These are phyloP conservation scores for Trichoderma hamatum DNA, from an alignment of 2,329 filamentous ascomycete genomes.

Conservation along the genomic window DNA sequence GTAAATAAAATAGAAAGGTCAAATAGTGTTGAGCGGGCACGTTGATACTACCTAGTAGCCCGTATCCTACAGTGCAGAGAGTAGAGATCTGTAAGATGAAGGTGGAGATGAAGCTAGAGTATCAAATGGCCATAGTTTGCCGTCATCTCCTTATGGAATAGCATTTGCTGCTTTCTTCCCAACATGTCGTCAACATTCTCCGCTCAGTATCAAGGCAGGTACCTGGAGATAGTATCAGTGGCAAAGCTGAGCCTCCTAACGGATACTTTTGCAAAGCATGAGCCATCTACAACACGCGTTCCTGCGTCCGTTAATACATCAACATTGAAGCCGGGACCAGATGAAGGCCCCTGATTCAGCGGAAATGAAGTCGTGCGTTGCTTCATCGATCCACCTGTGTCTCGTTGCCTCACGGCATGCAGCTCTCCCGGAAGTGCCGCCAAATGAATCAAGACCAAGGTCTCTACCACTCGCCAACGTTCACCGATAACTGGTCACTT, in stretches of 20 bases:
- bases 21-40: neutral
- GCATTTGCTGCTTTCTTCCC: neutral
- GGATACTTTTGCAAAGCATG: neutral
- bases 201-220: neutral
- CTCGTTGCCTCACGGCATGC: neutral
- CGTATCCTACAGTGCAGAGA: neutral
- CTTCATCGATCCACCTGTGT: neutral
- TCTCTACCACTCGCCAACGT: neutral
- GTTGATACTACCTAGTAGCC: neutral
- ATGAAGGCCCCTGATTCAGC: conserved; percentile 6
- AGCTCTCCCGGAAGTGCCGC: conserved; percentile 12
- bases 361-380: neutral
- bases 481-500: neutral
- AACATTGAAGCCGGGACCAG: conserved; percentile 7
- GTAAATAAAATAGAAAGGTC: neutral
- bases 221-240: neutral
- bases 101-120: neutral
- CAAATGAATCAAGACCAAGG: neutral
- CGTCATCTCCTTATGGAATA: neutral
- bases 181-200: neutral
- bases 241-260: neutral
- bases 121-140: neutral
- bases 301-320: conserved; percentile 19
- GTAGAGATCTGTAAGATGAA: neutral
- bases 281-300: conserved; percentile 24